Percentiles rank a stretch among this genome's conserved stretches.
phyloP scores from a whole-genome alignment of 1,139 yeast genomes.

The Scheffersomyces lignicola region DNA sequence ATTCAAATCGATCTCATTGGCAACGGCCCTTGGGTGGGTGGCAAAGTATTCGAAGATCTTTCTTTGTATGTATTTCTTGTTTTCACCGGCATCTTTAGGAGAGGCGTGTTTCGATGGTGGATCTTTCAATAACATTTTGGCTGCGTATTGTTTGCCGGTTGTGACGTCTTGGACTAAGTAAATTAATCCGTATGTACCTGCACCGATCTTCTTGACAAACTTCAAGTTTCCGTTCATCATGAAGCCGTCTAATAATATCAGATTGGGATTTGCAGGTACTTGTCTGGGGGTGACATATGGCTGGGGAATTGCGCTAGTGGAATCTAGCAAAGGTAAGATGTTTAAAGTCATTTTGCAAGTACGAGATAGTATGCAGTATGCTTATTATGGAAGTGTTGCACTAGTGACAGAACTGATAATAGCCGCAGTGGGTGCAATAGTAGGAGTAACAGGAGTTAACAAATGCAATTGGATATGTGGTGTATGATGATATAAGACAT shows the following conservation, averaged over 20 bases:
- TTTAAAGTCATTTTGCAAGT: constrained; percentile 17
- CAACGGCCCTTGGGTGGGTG: constrained; percentile 14
- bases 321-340: constrained; percentile 16
- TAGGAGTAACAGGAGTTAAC: too few species aligned
- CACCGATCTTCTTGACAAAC: constrained; percentile 64
- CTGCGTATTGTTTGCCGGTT: constrained; percentile 59
- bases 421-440: neutral
- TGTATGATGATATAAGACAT: too few species aligned
- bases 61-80: constrained; percentile 33
- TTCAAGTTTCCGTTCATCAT: constrained; percentile 19
- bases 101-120: constrained; percentile 20
- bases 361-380: constrained; percentile 1
- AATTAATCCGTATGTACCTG: constrained; percentile 88
- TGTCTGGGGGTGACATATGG: constrained; percentile 5
- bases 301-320: constrained; percentile 7
- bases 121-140: constrained; percentile 67
- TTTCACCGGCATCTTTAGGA: constrained; percentile 26
- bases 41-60: constrained; percentile 31
- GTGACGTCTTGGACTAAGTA: constrained; percentile 62
- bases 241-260: constrained; percentile 24
- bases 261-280: constrained; percentile 10
- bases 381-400: too few species aligned
- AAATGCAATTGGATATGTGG: too few species aligned
- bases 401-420: too few species aligned
- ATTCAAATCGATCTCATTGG: constrained; percentile 39